Conservation (phyloP, 2,329 filamentous ascomycete genomes). For the Sarocladiaceae sp. region DNA sequence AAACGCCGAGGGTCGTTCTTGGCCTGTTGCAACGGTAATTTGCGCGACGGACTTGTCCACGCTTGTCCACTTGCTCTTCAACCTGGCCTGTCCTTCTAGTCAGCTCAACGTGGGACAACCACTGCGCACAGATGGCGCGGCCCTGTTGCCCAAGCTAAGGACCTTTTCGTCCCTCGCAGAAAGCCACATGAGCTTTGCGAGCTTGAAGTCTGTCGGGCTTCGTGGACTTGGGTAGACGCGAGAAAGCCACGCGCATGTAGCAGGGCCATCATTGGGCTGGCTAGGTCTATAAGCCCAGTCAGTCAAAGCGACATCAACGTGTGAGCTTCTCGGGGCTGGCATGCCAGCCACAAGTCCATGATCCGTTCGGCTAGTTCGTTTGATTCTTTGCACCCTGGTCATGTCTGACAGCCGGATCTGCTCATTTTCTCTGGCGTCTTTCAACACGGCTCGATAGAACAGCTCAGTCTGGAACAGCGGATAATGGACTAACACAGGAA, state of each 20-base stretch:
- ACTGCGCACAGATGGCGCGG: too few species aligned
- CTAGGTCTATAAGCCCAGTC: background rate
- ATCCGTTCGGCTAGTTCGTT: background rate
- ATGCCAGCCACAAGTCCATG: background rate
- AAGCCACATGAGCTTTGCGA: background rate
- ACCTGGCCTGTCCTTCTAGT: too few species aligned
- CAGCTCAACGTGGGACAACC: too few species aligned
- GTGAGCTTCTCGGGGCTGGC: background rate
- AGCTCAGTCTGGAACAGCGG: background rate
- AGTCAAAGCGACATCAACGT: background rate
- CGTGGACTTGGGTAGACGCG: background rate
- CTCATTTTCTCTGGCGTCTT: background rate
- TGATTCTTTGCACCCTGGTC: constrained; percentile 1
- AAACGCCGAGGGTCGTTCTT: background rate
- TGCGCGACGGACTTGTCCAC: too few species aligned
- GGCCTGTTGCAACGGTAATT: background rate
- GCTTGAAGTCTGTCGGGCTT: background rate
- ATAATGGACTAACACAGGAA: background rate
- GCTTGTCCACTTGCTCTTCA: too few species aligned
- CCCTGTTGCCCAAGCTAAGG: background rate
- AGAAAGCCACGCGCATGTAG: background rate
- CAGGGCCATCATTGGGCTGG: background rate
- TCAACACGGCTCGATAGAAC: background rate
- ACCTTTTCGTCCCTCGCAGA: background rate
- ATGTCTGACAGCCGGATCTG: background rate